Evolutionary conservation across 2,329 filamentous ascomycete genomes (phyloP).

Genomic region (Pseudocercospora ulei): DNA sequence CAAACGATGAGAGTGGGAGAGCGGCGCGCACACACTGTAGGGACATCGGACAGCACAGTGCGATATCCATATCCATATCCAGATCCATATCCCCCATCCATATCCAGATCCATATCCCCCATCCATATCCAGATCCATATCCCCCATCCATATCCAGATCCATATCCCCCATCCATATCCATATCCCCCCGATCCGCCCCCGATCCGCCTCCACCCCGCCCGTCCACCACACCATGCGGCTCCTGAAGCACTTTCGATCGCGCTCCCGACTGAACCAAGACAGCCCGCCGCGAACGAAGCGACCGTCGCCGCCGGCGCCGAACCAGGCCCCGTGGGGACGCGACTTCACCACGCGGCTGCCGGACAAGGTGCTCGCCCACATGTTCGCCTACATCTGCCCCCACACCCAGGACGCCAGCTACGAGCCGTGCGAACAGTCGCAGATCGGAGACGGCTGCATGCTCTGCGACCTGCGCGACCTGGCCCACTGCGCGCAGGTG

Average conservation of each 20-base stretch:
- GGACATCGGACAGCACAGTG: no score
- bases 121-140: background rate
- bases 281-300: constrained; percentile 28
- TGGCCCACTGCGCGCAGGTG: constrained; percentile 67
- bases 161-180: constrained; percentile 1
- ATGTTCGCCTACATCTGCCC: constrained; percentile 80
- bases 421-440: constrained; percentile 73
- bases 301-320: constrained; percentile 17
- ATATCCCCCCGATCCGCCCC: background rate
- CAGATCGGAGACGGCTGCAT: constrained; percentile 72
- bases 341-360: constrained; percentile 47
- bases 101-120: background rate
- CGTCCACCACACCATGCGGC: constrained; percentile 36
- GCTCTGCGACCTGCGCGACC: constrained; percentile 84
- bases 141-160: no score
- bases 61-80: background rate
- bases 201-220: constrained; percentile 8
- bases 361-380: constrained; percentile 58
- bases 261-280: constrained; percentile 38
- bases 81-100: background rate
- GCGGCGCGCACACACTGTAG: no score
- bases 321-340: constrained; percentile 23
- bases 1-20: no score
- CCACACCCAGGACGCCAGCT: constrained; percentile 65
- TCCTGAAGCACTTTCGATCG: constrained; percentile 44